Percentiles rank a stretch among this genome's conserved stretches.
Evolutionary conservation across 2,329 filamentous ascomycete genomes (phyloP).

Genomic region (Cercospora beticola): DNA sequence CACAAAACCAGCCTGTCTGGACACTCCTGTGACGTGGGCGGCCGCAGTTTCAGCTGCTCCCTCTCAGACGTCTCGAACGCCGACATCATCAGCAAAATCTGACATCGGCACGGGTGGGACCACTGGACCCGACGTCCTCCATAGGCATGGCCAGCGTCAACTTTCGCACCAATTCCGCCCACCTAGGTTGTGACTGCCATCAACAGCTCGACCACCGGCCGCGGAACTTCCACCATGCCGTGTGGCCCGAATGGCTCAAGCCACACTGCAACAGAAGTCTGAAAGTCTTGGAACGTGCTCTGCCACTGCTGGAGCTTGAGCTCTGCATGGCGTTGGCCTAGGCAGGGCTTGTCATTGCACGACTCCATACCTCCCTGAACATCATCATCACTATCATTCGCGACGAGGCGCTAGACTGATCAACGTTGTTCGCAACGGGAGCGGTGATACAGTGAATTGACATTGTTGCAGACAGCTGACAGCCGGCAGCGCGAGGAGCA

Average conservation of each 20-base stretch:
- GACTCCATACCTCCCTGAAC: background rate
- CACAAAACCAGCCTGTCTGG: background rate
- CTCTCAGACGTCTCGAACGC: background rate
- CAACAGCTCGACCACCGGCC: background rate
- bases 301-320: constrained; percentile 6
- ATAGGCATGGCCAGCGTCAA: background rate
- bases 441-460: background rate
- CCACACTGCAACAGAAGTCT: background rate
- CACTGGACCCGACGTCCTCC: background rate
- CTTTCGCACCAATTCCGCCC: background rate
- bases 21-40: background rate
- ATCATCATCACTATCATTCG: background rate
- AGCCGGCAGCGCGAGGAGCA: background rate
- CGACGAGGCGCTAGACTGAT: background rate
- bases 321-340: background rate
- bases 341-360: constrained; percentile 4
- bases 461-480: background rate
- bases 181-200: background rate
- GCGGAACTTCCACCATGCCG: background rate
- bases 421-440: background rate
- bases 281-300: background rate
- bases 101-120: background rate
- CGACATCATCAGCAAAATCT: background rate
- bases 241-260: background rate
- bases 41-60: background rate